Evolutionary conservation across 192 early-diverging fungal genomes (phyloP).

Genomic region (Phycomyces nitens): DNA sequence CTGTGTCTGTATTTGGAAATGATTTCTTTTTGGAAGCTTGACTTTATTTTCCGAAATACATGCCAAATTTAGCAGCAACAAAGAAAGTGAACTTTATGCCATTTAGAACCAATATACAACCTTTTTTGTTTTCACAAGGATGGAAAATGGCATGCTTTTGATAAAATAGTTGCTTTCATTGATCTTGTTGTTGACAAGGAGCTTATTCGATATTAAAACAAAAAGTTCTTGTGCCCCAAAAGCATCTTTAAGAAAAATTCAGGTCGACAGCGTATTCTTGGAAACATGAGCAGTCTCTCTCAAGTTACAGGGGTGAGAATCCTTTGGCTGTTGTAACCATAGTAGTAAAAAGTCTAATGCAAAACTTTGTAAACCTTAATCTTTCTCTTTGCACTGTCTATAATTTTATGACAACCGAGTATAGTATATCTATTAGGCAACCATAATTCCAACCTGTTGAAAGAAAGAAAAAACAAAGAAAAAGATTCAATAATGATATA

Average conservation of each 20-base stretch:
- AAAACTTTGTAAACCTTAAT: conserved; percentile 12
- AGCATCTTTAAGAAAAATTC: conserved; percentile 22
- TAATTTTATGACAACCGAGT: conserved; percentile 15
- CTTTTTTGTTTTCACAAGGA: too few species aligned
- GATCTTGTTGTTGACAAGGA: neutral
- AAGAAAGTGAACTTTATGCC: too few species aligned
- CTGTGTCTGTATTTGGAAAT: too few species aligned
- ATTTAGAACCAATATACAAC: too few species aligned
- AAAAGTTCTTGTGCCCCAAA: neutral
- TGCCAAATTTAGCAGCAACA: too few species aligned
- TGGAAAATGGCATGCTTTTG: too few species aligned
- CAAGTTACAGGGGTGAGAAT: conserved; percentile 10
- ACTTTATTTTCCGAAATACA: too few species aligned
- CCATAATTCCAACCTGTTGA: conserved; percentile 17
- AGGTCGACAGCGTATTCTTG: conserved; percentile 19
- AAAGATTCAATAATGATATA: conserved; percentile 16
- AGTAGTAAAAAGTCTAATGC: conserved; percentile 10
- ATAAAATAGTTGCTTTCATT: too few species aligned
- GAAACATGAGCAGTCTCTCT: conserved; percentile 8
- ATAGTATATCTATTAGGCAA: conserved; percentile 16
- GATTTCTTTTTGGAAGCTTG: too few species aligned
- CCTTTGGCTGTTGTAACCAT: conserved; percentile 5
- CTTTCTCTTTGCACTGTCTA: conserved; percentile 16
- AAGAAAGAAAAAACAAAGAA: conserved; percentile 14
- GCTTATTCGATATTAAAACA: neutral